These are phyloP conservation scores for Annulohypoxylon truncatum DNA, from an alignment of 2,329 filamentous ascomycete species.

Conservation along the genomic window DNA sequence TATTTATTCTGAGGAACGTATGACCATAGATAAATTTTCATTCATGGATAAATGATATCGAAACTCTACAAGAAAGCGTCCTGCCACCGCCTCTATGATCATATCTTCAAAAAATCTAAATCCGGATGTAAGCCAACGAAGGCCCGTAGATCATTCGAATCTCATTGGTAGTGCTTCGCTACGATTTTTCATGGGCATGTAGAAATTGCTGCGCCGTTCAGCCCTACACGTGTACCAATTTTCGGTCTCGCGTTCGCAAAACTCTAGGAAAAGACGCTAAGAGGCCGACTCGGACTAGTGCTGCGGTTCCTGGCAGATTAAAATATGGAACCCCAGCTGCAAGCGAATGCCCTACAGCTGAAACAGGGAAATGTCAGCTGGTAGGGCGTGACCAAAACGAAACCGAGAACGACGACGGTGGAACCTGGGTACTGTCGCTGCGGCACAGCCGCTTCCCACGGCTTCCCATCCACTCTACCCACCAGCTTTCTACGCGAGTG, in stretches of 20 bases:
- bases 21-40: too few species aligned
- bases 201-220: not conserved
- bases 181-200: not conserved
- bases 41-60: too few species aligned
- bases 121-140: not conserved
- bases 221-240: not conserved
- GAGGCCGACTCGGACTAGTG: not conserved
- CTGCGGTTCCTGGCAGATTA: not conserved
- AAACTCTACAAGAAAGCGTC: not conserved
- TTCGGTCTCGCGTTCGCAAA: slow-evolving; percentile 8
- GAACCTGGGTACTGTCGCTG: not conserved
- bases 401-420: not conserved
- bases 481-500: not conserved
- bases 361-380: not conserved
- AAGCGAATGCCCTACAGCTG: not conserved
- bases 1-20: too few species aligned
- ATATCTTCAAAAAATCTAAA: too few species aligned
- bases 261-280: not conserved
- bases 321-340: not conserved
- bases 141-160: not conserved
- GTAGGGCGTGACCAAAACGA: not conserved
- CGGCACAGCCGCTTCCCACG: not conserved
- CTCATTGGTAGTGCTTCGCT: not conserved
- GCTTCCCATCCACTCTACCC: not conserved
- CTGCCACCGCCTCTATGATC: not conserved